A percentile compares a stretch with the other conserved stretches of the same genome.
Evolutionary conservation across 495 filamentous ascomycete genomes (phyloP).

Genomic region (Monascus purpureus): DNA sequence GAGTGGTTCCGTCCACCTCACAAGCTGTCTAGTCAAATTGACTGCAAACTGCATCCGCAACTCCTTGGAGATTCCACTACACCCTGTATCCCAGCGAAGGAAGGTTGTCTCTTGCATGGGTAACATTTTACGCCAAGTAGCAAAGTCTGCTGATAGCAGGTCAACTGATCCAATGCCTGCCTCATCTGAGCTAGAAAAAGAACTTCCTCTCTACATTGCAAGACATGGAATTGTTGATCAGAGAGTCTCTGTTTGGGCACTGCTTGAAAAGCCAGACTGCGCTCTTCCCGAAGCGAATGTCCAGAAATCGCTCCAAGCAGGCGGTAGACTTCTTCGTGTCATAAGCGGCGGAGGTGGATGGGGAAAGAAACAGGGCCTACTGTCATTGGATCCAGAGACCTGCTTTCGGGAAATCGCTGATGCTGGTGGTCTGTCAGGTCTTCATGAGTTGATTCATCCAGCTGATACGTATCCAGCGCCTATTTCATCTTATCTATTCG

Average conservation of each 20-base stretch:
- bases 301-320: constrained; percentile 15
- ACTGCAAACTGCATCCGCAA: constrained; percentile 7
- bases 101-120: constrained; percentile 56
- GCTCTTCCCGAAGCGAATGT: constrained; percentile 9
- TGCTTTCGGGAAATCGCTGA: constrained; percentile 13
- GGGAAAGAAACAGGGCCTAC: constrained; percentile 71
- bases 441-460: constrained; percentile 13
- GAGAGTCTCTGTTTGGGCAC: constrained; percentile 61
- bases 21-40: constrained; percentile 16
- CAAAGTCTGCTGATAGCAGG: constrained; percentile 27
- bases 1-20: constrained; percentile 15
- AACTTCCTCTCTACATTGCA: constrained; percentile 46
- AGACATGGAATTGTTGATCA: constrained; percentile 27
- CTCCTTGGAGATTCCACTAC: constrained; percentile 34
- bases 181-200: constrained; percentile 58
- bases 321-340: constrained; percentile 48
- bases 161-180: constrained; percentile 44
- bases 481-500: constrained; percentile 10
- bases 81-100: constrained; percentile 50
- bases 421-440: constrained; percentile 3
- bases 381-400: constrained; percentile 66
- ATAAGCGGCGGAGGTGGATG: constrained; percentile 86
- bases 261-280: constrained; percentile 32
- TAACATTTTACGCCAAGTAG: constrained; percentile 63
- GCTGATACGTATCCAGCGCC: constrained; percentile 2